phyloP scores from a whole-genome alignment of 495 filamentous ascomycete genomes.

The Platismatia glauca region DNA sequence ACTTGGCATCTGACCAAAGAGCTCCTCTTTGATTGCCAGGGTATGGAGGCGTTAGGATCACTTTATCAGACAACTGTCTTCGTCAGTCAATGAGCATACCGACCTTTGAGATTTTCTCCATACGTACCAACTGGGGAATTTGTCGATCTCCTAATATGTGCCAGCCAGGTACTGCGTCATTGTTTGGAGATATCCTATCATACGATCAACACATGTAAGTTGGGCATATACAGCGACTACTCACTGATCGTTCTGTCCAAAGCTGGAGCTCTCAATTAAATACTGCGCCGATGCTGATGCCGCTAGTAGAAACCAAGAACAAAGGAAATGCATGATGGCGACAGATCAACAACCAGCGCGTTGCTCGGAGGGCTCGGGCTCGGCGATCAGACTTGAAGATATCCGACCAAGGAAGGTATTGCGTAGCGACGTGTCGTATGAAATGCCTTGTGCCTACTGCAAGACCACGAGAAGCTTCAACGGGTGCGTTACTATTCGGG shows the following conservation, averaged over 20 bases:
- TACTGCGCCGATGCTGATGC: constrained; percentile 51
- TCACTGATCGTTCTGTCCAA: constrained; percentile 63
- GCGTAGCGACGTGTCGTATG: background rate
- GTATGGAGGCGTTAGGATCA: constrained; percentile 82
- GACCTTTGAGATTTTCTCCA: background rate
- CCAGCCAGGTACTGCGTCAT: constrained; percentile 54
- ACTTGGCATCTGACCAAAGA: constrained; percentile 64
- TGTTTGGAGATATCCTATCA: constrained; percentile 47
- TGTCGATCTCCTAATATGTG: constrained; percentile 61
- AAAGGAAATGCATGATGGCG: constrained; percentile 33
- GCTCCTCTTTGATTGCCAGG: constrained; percentile 81
- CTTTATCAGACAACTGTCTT: constrained; percentile 68
- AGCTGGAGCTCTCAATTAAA: constrained; percentile 60
- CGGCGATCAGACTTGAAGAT: background rate
- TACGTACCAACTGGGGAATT: constrained; percentile 43
- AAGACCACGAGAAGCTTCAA: background rate
- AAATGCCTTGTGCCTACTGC: background rate
- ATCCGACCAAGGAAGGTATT: background rate
- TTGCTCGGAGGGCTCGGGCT: background rate
- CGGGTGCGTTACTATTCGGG: background rate
- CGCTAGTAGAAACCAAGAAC: constrained; percentile 41
- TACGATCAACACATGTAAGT: constrained; percentile 7
- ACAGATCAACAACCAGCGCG: background rate
- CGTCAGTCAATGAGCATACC: background rate
- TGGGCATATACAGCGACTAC: constrained; percentile 14